Evolutionary conservation across 192 early-diverging fungal genomes (phyloP), one percentile per base, ranked within the genome.

Genomic region (Backusella macrospora): DNA sequence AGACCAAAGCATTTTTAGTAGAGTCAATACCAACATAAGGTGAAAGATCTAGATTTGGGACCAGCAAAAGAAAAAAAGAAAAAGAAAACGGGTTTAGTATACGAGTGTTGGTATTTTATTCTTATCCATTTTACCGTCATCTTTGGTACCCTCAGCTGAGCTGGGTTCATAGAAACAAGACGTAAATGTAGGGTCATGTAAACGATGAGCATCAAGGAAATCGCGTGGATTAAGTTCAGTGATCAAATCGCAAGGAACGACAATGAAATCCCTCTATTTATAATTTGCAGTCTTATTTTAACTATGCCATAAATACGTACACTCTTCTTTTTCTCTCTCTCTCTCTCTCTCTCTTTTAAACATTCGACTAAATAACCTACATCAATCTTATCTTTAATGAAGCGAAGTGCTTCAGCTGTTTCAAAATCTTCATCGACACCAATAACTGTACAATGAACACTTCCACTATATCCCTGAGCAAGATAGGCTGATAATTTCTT

Each of bases 221-320:
- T 90, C 87, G 71, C 91, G 90, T 39, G 96, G 91, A 8, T 92
- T 87, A 14, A 96, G 84, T 39, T 95, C 92, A n/a, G 94, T 92
- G 45, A 97, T 85, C 40, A 96, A 76, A 81, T 99, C 98, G 80
- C 96, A 98, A 65, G 91, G 88, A 52, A 99, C 81, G 10, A 99
- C 92, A 48, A 99, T 91, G 59, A 99, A 96, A 78, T 98, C 95
- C 45, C 84, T 89, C 93, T 89, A 71, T 39, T 6, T 47, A 16
- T 18, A 74, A 38, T 18, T 67, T 3, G 1, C 52, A 21, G 21
- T 26, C 2, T 13, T 34, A 34, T 23, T 49, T 23, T 23, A 59
- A 16, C 49, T 21, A 52, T 52, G 1, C 9, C 16, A 43, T 43
- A 43, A 15, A 23, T 40, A 14, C 38, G 6, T 13, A 34, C 37